These are phyloP conservation scores for Entomortierella beljakovae DNA, from an alignment of 192 early-diverging fungal species.

Conservation along the genomic window DNA sequence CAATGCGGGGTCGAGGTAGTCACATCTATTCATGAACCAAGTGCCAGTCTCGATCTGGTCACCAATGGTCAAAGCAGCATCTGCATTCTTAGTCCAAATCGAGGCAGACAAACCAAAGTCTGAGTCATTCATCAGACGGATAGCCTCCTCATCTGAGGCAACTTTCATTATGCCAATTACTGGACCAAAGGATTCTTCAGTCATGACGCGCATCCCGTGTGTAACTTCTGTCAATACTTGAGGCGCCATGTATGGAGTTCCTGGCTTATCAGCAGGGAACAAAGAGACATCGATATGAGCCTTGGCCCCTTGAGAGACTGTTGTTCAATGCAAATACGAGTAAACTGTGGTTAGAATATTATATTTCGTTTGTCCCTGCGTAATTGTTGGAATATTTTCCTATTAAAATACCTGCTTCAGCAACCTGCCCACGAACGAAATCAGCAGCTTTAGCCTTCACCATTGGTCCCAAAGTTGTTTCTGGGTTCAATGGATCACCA, in stretches of 20 bases:
- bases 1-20: constrained; percentile 84
- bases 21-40: constrained; percentile 87
- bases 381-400: too few relatives aligned
- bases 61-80: constrained; percentile 71
- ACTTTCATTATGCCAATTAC: constrained; percentile 83
- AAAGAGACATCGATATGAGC: constrained; percentile 65
- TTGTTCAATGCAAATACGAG: too few relatives aligned
- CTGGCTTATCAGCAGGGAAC: constrained; percentile 70
- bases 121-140: constrained; percentile 84
- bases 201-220: constrained; percentile 82
- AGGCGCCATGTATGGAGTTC: constrained; percentile 79
- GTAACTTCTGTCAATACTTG: constrained; percentile 80
- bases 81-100: constrained; percentile 78
- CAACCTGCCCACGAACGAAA: constrained; percentile 72
- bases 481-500: constrained; percentile 71
- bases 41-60: constrained; percentile 80
- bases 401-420: constrained; percentile 75
- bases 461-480: constrained; percentile 81
- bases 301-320: constrained; percentile 75
- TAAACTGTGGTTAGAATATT: too few relatives aligned
- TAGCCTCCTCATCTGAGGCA: constrained; percentile 78
- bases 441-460: constrained; percentile 75
- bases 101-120: constrained; percentile 83
- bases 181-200: constrained; percentile 88
- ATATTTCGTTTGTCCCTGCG: too few relatives aligned